Evolutionary conservation across 1,284 basidiomycete genomes (phyloP).

Genomic region (Apiotrichum veenhuisii): DNA sequence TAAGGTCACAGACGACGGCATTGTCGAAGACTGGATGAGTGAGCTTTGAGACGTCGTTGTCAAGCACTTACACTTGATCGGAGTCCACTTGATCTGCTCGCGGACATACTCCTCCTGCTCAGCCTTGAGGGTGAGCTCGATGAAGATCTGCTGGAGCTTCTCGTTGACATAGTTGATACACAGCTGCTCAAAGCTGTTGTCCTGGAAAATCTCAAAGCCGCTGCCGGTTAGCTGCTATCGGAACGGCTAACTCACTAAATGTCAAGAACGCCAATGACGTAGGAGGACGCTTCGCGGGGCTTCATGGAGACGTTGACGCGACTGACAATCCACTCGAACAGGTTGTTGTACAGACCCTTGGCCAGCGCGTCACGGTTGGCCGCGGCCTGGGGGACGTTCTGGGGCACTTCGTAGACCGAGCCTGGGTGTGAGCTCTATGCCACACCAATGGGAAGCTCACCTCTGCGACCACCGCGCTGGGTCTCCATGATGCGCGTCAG

Average conservation of each 20-base stretch:
- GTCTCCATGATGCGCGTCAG: slow-evolving; percentile 89
- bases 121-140: slow-evolving; percentile 96
- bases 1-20: slow-evolving; percentile 88
- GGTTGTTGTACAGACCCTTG: slow-evolving; percentile 97
- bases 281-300: slow-evolving; percentile 66
- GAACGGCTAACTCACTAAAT: slow-evolving; percentile 61
- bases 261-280: slow-evolving; percentile 94
- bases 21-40: slow-evolving; percentile 48
- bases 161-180: slow-evolving; percentile 99
- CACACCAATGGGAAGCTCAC: slow-evolving; percentile 41
- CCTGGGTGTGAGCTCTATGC: slow-evolving; percentile 39
- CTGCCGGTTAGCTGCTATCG: slow-evolving; percentile 27
- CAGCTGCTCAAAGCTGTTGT: slow-evolving; percentile 97
- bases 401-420: slow-evolving; percentile 92
- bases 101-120: slow-evolving; percentile 99
- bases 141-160: slow-evolving; percentile 98
- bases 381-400: slow-evolving; percentile 87
- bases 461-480: slow-evolving; percentile 81
- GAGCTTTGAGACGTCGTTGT: neutral
- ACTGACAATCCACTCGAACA: slow-evolving; percentile 99
- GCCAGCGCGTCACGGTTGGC: slow-evolving; percentile 87
- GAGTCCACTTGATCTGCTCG: slow-evolving; percentile 99
- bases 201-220: slow-evolving; percentile 93
- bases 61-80: slow-evolving; percentile 68
- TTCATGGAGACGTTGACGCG: slow-evolving; percentile 97